phyloP scores from a whole-genome alignment of 1,139 yeast species.

The Pichia kudriavzevii region DNA sequence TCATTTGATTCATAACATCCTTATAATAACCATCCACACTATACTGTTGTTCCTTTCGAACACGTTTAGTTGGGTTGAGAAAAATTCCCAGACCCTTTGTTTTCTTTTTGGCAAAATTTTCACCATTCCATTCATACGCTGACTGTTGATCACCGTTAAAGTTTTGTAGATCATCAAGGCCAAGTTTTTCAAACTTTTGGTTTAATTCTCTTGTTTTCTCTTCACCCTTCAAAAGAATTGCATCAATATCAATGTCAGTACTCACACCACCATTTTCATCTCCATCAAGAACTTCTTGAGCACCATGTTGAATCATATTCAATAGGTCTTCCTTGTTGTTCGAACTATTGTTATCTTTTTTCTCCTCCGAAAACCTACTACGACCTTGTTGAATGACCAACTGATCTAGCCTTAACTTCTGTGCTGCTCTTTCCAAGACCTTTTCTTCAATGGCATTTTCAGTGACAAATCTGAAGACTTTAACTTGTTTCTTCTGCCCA shows the following conservation, averaged over 20 bases:
- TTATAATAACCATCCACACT: constrained; percentile 84
- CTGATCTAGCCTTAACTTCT: constrained; percentile 85
- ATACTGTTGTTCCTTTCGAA: constrained; percentile 82
- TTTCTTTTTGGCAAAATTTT: constrained; percentile 73
- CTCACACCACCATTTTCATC: constrained; percentile 28
- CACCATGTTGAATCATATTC: constrained; percentile 97
- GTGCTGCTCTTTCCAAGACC: constrained; percentile 92
- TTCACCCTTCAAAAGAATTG: constrained; percentile 66
- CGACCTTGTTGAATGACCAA: constrained; percentile 94
- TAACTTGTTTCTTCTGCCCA: constrained; percentile 94
- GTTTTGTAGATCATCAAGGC: constrained; percentile 86
- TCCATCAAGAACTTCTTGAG: constrained; percentile 70
- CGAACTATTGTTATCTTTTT: constrained; percentile 22
- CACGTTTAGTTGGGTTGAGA: constrained; percentile 87
- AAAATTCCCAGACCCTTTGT: constrained; percentile 50
- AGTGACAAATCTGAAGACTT: constrained; percentile 85
- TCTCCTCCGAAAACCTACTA: constrained; percentile 29
- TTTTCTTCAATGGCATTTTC: constrained; percentile 96
- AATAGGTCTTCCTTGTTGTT: constrained; percentile 76
- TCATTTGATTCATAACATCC: constrained; percentile 53
- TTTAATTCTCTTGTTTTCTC: constrained; percentile 72
- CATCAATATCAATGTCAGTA: constrained; percentile 62
- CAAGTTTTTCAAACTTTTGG: constrained; percentile 74
- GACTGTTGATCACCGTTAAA: constrained; percentile 69
- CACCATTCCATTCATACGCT: constrained; percentile 97